A percentile compares a stretch with the other conserved stretches of the same genome.
These are phyloP conservation scores for Mycena epipterygia DNA, from an alignment of 768 basidiomycete genomes.

Conservation along the genomic window DNA sequence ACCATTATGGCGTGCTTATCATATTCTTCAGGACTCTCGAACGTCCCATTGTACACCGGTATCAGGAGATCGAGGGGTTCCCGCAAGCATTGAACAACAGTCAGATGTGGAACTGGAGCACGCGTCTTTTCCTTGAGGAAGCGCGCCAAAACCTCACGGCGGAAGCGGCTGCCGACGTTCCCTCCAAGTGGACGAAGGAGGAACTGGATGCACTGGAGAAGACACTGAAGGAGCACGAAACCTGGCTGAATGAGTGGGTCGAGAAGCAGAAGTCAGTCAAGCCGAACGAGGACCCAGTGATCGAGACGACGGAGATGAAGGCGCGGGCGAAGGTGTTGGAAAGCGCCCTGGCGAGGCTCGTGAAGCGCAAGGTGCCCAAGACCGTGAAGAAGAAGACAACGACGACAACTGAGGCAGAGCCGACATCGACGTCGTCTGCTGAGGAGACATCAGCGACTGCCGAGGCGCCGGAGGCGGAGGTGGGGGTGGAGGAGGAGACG, in stretches of 20 bases:
- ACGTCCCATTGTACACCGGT: conserved; percentile 85
- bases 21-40: conserved; percentile 72
- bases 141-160: conserved; percentile 81
- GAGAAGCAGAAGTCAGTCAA: conserved; percentile 85
- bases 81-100: conserved; percentile 85
- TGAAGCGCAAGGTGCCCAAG: conserved; percentile 79
- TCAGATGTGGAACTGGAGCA: conserved; percentile 92
- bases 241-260: conserved; percentile 86
- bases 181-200: conserved; percentile 87
- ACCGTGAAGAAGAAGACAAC: conserved; percentile 64
- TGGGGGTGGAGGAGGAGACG: conserved; percentile 19
- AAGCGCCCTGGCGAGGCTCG: conserved; percentile 75
- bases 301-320: conserved; percentile 89
- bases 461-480: conserved; percentile 29
- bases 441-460: conserved; percentile 35
- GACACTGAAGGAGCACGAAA: conserved; percentile 82
- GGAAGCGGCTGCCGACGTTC: conserved; percentile 70
- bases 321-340: conserved; percentile 86
- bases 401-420: conserved; percentile 37
- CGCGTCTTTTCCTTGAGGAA: conserved; percentile 86
- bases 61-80: conserved; percentile 90
- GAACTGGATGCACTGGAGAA: conserved; percentile 87
- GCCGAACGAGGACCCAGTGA: conserved; percentile 86
- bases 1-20: conserved; percentile 3
- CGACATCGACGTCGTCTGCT: conserved; percentile 41